Evolutionary conservation across 2,329 filamentous ascomycete species (phyloP).

Genomic region (Alternaria novae-zelandiae): DNA sequence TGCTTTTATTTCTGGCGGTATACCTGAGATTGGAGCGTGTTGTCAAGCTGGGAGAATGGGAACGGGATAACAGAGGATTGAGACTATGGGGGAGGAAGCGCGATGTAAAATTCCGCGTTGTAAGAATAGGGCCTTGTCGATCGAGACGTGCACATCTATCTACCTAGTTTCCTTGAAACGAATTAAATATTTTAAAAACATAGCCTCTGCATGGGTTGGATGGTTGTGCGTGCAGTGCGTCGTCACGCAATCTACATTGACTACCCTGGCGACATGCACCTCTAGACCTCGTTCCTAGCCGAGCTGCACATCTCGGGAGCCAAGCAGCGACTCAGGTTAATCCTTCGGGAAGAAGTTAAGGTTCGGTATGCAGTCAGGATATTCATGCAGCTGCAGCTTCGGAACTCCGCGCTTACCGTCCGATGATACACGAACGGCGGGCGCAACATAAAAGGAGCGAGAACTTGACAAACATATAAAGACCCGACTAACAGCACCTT

Average conservation of each 20-base stretch:
- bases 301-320: not conserved
- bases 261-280: not conserved
- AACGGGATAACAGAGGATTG: not conserved
- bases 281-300: not conserved
- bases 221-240: no score
- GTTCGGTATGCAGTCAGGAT: not conserved
- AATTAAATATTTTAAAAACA: not conserved
- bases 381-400: constrained; percentile 9
- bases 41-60: not conserved
- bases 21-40: constrained; percentile 3
- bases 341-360: not conserved
- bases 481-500: not conserved
- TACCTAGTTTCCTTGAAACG: not conserved
- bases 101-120: not conserved
- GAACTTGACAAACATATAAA: not conserved
- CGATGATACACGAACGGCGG: not conserved
- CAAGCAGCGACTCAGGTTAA: not conserved
- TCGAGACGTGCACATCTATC: not conserved
- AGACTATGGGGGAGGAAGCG: not conserved
- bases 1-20: not conserved
- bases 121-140: not conserved
- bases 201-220: not conserved
- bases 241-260: not conserved
- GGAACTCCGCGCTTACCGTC: constrained; percentile 11
- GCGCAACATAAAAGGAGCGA: not conserved